phyloP scores from a whole-genome alignment of 768 basidiomycete genomes.

The Lyophyllum decastes region DNA sequence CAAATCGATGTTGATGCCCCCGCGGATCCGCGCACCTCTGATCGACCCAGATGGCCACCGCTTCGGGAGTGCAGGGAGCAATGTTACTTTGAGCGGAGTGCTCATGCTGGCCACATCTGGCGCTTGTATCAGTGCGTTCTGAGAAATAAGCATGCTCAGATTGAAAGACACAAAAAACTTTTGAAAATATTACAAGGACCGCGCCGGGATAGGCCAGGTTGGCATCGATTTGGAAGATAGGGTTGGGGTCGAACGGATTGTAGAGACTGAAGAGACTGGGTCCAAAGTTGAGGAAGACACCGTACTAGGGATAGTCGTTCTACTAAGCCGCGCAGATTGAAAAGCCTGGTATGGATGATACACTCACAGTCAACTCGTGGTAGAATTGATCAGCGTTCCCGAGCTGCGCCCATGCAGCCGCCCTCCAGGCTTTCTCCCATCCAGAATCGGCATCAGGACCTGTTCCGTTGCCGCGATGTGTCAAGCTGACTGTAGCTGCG shows the following conservation, averaged over 20 bases:
- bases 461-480: constrained; percentile 70
- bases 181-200: constrained; percentile 48
- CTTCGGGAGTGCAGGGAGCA: constrained; percentile 65
- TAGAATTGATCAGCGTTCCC: constrained; percentile 59
- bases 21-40: constrained; percentile 60
- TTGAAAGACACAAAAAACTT: constrained; percentile 17
- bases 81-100: constrained; percentile 54
- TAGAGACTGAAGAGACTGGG: constrained; percentile 69
- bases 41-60: constrained; percentile 67
- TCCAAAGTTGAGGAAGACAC: constrained; percentile 61
- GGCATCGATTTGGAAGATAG: constrained; percentile 79
- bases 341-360: not conserved
- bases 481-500: constrained; percentile 59
- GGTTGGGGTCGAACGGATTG: constrained; percentile 43
- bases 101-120: constrained; percentile 58
- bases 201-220: constrained; percentile 72
- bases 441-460: constrained; percentile 74
- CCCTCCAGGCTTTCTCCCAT: constrained; percentile 82
- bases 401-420: constrained; percentile 75
- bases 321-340: not conserved
- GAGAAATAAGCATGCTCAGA: not conserved
- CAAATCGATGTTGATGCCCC: constrained; percentile 59
- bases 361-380: constrained; percentile 60
- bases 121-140: constrained; percentile 66
- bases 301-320: constrained; percentile 43